phyloP scores from a whole-genome alignment of 2,329 filamentous ascomycete genomes.

The Pseudogymnoascus sp. region DNA sequence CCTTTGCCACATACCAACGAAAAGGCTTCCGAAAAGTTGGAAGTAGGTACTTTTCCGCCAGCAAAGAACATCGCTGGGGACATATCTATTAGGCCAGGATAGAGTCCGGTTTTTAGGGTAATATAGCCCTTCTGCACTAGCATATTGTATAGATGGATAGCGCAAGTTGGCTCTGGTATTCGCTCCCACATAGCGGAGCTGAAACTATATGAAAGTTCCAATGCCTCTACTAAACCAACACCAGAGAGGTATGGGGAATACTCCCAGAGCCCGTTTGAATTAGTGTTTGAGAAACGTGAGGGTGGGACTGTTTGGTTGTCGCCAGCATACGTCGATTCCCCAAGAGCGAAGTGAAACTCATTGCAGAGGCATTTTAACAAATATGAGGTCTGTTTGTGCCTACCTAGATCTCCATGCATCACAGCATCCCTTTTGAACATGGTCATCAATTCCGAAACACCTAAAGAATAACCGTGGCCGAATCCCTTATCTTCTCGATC shows the following conservation, averaged over 20 bases:
- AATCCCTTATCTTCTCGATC: conserved; percentile 29
- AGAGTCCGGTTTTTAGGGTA: conserved; percentile 29
- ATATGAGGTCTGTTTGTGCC: neutral
- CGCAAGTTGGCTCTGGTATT: conserved; percentile 32
- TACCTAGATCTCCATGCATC: conserved; percentile 20
- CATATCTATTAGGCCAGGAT: conserved; percentile 23
- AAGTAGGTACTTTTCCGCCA: conserved; percentile 26
- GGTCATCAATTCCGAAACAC: conserved; percentile 25
- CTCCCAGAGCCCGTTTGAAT: conserved; percentile 40
- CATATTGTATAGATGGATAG: conserved; percentile 43
- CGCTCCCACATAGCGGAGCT: conserved; percentile 34
- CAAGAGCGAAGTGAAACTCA: conserved; percentile 35
- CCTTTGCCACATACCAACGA: conserved; percentile 2
- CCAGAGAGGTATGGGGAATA: conserved; percentile 44
- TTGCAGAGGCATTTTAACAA: conserved; percentile 23
- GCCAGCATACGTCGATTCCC: conserved; percentile 32
- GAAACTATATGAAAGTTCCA: conserved; percentile 33
- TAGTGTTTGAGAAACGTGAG: conserved; percentile 35
- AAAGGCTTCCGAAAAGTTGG: conserved; percentile 26
- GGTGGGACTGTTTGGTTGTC: conserved; percentile 30
- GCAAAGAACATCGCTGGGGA: conserved; percentile 26
- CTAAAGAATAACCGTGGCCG: conserved; percentile 28
- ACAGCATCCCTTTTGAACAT: conserved; percentile 28
- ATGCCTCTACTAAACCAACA: conserved; percentile 36
- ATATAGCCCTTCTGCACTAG: conserved; percentile 37